Conservation (phyloP, 2,329 filamentous ascomycete species). For the Colletotrichum sublineola region DNA sequence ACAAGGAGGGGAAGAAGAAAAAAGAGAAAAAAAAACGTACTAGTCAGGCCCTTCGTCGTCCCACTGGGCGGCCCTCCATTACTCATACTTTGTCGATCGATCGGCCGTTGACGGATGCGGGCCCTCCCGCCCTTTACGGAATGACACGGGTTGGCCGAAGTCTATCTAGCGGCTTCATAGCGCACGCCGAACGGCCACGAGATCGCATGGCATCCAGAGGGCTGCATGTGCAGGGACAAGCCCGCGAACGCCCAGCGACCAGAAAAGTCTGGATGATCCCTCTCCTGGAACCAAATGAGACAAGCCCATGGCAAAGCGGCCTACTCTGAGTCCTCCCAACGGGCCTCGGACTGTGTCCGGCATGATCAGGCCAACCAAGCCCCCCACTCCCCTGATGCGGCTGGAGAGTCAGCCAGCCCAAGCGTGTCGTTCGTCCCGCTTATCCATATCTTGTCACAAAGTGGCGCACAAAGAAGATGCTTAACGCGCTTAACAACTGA, state of each 20-base stretch:
- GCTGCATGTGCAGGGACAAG: background rate
- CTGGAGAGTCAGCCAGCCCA: background rate
- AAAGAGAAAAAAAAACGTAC: background rate
- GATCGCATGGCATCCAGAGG: background rate
- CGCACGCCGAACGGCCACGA: too few relatives aligned
- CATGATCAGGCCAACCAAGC: background rate
- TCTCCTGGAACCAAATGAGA: background rate
- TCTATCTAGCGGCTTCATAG: background rate
- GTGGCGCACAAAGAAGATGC: background rate
- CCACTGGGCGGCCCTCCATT: background rate
- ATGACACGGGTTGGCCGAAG: too few relatives aligned
- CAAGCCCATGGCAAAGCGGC: background rate
- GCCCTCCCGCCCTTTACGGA: background rate
- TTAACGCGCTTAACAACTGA: background rate
- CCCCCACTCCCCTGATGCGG: background rate
- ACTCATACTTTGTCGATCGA: background rate
- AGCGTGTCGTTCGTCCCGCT: background rate
- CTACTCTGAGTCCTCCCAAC: background rate
- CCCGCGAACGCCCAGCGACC: background rate
- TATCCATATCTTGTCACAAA: background rate
- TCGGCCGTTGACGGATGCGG: background rate
- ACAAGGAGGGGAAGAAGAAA: too few relatives aligned
- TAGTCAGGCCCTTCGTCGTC: too few relatives aligned
- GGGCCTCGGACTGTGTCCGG: background rate
- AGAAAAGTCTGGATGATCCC: background rate